Evolutionary conservation across 2,329 filamentous ascomycete genomes (phyloP).

Genomic region (Metarhizium robertsii): DNA sequence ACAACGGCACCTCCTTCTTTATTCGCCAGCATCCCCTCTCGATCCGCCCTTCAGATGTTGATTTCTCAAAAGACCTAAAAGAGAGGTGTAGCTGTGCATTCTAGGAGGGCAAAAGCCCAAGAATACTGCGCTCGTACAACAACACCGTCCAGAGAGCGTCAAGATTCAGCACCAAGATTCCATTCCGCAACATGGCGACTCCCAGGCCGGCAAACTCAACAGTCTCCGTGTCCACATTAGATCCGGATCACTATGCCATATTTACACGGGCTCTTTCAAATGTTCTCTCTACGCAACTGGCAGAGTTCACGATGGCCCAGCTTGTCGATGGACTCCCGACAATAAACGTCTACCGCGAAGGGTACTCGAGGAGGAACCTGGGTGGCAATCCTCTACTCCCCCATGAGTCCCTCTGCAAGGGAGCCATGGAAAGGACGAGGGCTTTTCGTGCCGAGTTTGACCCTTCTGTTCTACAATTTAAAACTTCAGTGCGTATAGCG

Average conservation of each 20-base stretch:
- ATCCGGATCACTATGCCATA: neutral
- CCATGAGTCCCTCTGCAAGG: neutral
- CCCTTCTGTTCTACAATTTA: neutral
- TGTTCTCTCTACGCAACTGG: neutral
- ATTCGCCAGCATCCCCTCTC: no score
- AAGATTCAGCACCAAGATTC: no score
- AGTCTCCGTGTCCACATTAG: neutral
- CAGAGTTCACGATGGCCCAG: neutral
- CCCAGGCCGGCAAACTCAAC: neutral
- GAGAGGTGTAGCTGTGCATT: no score
- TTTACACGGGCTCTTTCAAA: neutral
- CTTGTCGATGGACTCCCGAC: neutral
- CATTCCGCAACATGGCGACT: no score
- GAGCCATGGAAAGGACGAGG: neutral
- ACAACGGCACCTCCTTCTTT: no score
- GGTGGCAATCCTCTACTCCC: neutral
- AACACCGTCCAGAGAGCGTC: no score
- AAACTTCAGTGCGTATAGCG: neutral
- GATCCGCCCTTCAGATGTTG: no score
- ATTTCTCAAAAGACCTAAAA: no score
- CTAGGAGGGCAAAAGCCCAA: no score
- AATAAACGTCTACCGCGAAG: neutral
- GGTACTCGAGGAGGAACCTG: neutral
- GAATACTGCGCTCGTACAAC: no score
- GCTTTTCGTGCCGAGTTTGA: neutral